These are phyloP conservation scores for Alternaria arborescens DNA, from an alignment of 2,329 filamentous ascomycete species.

Conservation along the genomic window DNA sequence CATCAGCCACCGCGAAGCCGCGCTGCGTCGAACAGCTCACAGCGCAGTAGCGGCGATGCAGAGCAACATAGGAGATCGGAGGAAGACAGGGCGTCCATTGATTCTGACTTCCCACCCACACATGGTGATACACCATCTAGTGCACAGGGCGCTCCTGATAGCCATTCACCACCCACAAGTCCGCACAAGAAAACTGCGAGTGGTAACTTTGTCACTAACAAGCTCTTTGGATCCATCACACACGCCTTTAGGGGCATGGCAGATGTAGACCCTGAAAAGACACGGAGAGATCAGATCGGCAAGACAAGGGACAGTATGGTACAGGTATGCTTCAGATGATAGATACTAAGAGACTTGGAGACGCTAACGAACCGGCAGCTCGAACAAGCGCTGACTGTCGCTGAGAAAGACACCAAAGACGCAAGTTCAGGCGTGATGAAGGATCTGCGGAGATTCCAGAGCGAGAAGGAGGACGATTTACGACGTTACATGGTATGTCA, in stretches of 20 bases:
- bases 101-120: slow-evolving; percentile 94
- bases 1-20: slow-evolving; percentile 70
- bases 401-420: slow-evolving; percentile 91
- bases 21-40: slow-evolving; percentile 67
- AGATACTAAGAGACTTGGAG: neutral
- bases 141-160: slow-evolving; percentile 71
- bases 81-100: slow-evolving; percentile 88
- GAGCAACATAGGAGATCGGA: slow-evolving; percentile 56
- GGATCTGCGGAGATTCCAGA: slow-evolving; percentile 91
- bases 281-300: slow-evolving; percentile 89
- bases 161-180: slow-evolving; percentile 35
- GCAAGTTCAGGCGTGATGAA: slow-evolving; percentile 87
- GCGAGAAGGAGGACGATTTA: slow-evolving; percentile 93
- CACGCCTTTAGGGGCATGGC: slow-evolving; percentile 97
- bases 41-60: slow-evolving; percentile 50
- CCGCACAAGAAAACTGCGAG: slow-evolving; percentile 81
- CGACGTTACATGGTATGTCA: slow-evolving; percentile 91
- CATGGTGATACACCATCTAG: slow-evolving; percentile 77
- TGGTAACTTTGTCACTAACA: slow-evolving; percentile 84
- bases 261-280: slow-evolving; percentile 93
- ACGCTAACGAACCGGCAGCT: slow-evolving; percentile 59
- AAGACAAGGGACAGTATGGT: slow-evolving; percentile 90
- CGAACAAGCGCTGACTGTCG: slow-evolving; percentile 88
- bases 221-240: slow-evolving; percentile 93
- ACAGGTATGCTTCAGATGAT: slow-evolving; percentile 8